Conservation (phyloP, 495 filamentous ascomycete species). For the Penicillium lagena region DNA sequence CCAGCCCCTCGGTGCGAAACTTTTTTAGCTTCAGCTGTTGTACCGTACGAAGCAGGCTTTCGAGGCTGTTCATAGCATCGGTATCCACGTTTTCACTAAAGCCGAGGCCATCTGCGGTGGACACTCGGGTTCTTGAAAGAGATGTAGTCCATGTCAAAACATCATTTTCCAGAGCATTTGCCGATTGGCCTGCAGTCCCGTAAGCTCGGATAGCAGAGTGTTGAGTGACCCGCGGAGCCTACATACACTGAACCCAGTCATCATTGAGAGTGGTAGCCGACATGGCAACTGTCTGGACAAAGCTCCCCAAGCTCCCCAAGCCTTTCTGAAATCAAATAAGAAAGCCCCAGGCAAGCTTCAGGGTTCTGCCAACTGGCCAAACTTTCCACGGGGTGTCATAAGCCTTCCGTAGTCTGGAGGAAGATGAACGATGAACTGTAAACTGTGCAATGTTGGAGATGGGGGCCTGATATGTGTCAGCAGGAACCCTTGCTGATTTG, state of each 20-base stretch:
- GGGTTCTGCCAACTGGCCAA: too few species aligned
- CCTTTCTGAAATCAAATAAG: too few species aligned
- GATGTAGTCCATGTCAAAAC: slow-evolving; percentile 5
- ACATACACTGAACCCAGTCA: slow-evolving; percentile 4
- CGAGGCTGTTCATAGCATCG: slow-evolving; percentile 13
- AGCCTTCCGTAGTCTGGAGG: too few species aligned
- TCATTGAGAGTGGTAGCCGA: background rate
- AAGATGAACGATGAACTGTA: too few species aligned
- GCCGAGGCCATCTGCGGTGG: slow-evolving; percentile 15
- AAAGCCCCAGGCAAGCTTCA: too few species aligned
- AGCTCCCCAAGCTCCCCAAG: too few species aligned
- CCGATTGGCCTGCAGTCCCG: background rate
- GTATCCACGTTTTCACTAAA: slow-evolving; percentile 11
- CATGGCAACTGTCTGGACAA: background rate
- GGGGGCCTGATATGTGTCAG: too few species aligned
- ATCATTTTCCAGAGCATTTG: background rate
- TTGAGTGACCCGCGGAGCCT: background rate
- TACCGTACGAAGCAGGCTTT: slow-evolving; percentile 19
- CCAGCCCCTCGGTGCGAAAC: slow-evolving; percentile 15
- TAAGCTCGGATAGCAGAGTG: too few species aligned
- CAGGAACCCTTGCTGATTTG: too few species aligned
- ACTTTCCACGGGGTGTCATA: too few species aligned
- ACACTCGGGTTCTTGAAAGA: slow-evolving; percentile 16
- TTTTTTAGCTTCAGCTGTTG: slow-evolving; percentile 19
- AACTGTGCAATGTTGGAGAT: too few species aligned